Evolutionary conservation across 2,329 filamentous ascomycete species (phyloP).

Genomic region (Fusarium napiforme): DNA sequence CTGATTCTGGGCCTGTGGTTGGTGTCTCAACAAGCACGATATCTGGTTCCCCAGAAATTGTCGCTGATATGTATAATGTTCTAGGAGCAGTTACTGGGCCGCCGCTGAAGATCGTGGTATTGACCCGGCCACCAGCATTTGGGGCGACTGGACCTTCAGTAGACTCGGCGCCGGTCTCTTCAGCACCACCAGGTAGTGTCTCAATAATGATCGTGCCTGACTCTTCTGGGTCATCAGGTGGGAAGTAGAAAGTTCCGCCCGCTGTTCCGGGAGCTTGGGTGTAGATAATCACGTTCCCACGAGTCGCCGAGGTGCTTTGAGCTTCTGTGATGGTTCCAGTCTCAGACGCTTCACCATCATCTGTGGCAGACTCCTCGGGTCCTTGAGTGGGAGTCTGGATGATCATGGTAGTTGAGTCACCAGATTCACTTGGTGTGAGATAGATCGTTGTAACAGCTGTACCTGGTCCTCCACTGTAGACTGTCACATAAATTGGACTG

Average conservation of each 20-base stretch:
- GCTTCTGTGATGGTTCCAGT: background rate
- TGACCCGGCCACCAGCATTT: background rate
- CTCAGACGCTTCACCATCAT: fast-evolving
- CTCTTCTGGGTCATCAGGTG: slow-evolving; percentile 2
- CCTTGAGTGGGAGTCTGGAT: slow-evolving; percentile 20
- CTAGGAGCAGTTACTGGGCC: background rate
- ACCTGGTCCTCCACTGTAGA: background rate
- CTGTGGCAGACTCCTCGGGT: background rate
- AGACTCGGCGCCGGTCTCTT: background rate
- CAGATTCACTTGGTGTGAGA: background rate
- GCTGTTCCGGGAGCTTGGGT: slow-evolving; percentile 2
- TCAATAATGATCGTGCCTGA: background rate
- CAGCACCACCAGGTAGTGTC: background rate
- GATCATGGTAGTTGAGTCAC: slow-evolving; percentile 4
- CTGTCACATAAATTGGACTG: background rate
- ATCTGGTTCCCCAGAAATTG: background rate
- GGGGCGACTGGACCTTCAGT: too few species aligned
- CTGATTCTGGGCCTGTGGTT: background rate
- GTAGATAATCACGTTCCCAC: slow-evolving; percentile 2
- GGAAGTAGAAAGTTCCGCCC: slow-evolving; percentile 7
- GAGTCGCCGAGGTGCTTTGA: background rate
- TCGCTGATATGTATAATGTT: slow-evolving; percentile 10
- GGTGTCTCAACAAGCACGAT: slow-evolving; percentile 22
- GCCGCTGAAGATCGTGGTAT: slow-evolving; percentile 10
- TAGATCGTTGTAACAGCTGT: slow-evolving; percentile 1